Base-by-base conservation (phyloP, 2,329 filamentous ascomycete species). In the Laburnicola sp. region DNA sequence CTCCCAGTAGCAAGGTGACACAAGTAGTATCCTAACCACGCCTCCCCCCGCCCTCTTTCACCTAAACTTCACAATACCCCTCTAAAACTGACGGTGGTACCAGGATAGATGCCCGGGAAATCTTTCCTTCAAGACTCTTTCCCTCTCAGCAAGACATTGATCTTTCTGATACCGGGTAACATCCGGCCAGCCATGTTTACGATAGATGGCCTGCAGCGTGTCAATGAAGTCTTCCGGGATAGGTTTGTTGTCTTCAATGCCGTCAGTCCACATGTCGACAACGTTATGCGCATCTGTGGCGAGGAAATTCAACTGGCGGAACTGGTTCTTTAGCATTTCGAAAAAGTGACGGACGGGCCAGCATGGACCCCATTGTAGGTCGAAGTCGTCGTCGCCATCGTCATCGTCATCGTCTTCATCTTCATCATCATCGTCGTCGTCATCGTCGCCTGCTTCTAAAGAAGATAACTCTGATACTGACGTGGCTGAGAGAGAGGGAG, bases 321-420 rank as follows among this genome's bases (percentile, higher is more conserved):
- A 51, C 6, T 46, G 48, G 28, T 47, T 42, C 26, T 51, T 51
- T 6, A 42, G 30, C 42, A 37, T 51, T 42, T 46, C 48, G 16
- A 46, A 46, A 16, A 51, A 46, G 22, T 51, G 10, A 23, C 43
- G 22, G 8, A 51, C 16, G 3, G 21, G 35, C 48, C 42, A 42
- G 26, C 36, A 26, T 35, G 43, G 7, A n/a, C 43, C 41, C 27
- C 48, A 50, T 21, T 22, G 11, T 36, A 35, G 26, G 6, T 21
- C 9, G 4, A 39, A 25, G 1, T 32, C 26, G 1, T 40, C 40
- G 16, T 7, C n/a, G 2, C 28, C 26, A 22, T 38, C 11, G 3
- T 38, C 40, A 21, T 45, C 27, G 2, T 35, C 41, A 4, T 41
- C 36, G n/a, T 40, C 26, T 4, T 41, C 26, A 3, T 45, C 36